Conservation (phyloP, 768 basidiomycete genomes). For the Suillus americanus region DNA sequence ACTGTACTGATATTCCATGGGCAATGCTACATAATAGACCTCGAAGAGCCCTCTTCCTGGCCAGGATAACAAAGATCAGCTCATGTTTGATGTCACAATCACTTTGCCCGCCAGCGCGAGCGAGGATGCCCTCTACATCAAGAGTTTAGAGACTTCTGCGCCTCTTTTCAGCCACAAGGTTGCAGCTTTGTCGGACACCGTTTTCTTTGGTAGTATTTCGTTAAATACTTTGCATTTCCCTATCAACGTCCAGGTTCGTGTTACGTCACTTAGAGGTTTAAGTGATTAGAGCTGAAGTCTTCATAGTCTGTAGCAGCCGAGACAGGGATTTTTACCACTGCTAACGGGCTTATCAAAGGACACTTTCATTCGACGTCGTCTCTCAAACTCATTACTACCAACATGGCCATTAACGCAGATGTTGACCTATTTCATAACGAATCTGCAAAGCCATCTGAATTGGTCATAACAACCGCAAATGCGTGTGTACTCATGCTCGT, state of each 20-base stretch:
- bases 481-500: background rate
- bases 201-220: constrained; percentile 26
- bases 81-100: constrained; percentile 30
- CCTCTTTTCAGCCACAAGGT: constrained; percentile 30
- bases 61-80: constrained; percentile 11
- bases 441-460: background rate
- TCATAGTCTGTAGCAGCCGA: constrained; percentile 33
- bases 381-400: constrained; percentile 34
- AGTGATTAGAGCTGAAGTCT: background rate
- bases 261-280: background rate
- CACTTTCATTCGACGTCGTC: constrained; percentile 31
- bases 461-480: background rate
- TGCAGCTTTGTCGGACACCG: constrained; percentile 25
- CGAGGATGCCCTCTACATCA: constrained; percentile 21
- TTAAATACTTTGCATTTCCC: constrained; percentile 24
- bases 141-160: constrained; percentile 28
- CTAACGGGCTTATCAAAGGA: constrained; percentile 37
- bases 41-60: constrained; percentile 5
- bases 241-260: constrained; percentile 30
- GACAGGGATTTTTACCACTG: constrained; percentile 23
- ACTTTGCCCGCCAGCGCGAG: constrained; percentile 26
- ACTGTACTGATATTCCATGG: background rate
- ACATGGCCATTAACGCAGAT: constrained; percentile 31
- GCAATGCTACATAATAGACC: constrained; percentile 14
- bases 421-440: constrained; percentile 20